Evolutionary conservation across 225 moss, liverwort and hornwort species (phyloP).

Genomic region (Pseudisothecium myosuroides): DNA sequence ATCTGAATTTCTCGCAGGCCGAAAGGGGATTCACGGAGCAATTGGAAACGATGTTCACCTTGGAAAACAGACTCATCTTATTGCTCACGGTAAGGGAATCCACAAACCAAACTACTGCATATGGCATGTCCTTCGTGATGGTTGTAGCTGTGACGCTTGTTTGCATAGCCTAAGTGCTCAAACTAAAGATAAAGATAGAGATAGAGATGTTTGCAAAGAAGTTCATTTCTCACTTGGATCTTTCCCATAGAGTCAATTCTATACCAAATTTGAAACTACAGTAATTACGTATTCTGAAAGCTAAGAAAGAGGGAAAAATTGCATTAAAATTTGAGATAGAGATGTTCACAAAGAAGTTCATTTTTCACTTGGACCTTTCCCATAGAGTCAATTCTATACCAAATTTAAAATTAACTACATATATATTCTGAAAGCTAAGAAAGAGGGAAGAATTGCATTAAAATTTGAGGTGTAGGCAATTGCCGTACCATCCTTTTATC

Average conservation of each 20-base stretch:
- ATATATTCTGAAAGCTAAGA: not conserved
- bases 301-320: rapidly evolving
- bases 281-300: not conserved
- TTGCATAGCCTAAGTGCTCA: not conserved
- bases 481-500: not conserved
- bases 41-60: not conserved
- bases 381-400: not conserved
- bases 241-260: not conserved
- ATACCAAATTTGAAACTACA: not conserved
- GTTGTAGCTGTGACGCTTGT: not conserved
- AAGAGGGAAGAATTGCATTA: rapidly evolving
- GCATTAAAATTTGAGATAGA: not conserved
- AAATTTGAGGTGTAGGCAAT: not conserved
- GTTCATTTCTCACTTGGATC: not conserved
- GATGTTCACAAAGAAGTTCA: not conserved
- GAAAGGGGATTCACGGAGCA: constrained; percentile 1
- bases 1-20: not conserved
- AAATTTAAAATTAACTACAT: not conserved
- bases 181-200: not conserved
- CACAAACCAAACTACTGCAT: not conserved
- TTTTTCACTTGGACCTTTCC: not conserved
- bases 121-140: not conserved
- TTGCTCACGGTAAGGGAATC: not conserved
- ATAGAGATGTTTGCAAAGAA: not conserved
- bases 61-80: constrained; percentile 6